Evolutionary conservation across 2,329 filamentous ascomycete genomes (phyloP).

Genomic region (Colletotrichum sp.): DNA sequence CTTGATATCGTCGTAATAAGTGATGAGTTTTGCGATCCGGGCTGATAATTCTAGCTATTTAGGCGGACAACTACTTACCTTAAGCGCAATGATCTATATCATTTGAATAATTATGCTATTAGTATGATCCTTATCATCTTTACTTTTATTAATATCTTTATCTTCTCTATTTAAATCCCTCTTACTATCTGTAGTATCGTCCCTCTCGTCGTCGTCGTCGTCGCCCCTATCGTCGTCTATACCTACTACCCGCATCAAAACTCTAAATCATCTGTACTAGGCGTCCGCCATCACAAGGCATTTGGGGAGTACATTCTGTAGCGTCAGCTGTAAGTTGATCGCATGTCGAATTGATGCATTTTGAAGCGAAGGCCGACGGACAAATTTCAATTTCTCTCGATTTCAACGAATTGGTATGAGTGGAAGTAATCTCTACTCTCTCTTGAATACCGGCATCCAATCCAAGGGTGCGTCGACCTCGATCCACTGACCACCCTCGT

Average conservation of each 20-base stretch:
- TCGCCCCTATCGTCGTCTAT: no score
- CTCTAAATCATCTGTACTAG: not conserved
- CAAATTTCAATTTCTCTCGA: not conserved
- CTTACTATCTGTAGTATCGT: no score
- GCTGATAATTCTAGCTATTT: no score
- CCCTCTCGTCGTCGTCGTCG: no score
- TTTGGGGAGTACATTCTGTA: not conserved
- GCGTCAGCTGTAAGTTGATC: not conserved
- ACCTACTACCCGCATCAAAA: no score
- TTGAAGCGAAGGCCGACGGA: not conserved
- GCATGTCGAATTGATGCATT: not conserved
- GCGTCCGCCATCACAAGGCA: not conserved
- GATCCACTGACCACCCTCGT: constrained; percentile 15
- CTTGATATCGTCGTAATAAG: not conserved
- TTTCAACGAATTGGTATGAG: not conserved
- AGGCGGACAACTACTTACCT: no score
- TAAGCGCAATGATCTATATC: no score
- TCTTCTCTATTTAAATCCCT: no score
- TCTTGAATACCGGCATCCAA: constrained; percentile 22
- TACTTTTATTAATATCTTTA: no score
- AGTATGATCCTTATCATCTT: no score
- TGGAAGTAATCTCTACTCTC: not conserved
- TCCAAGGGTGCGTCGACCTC: constrained; percentile 19
- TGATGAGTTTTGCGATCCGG: no score
- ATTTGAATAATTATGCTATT: no score